Evolutionary conservation across 2,329 filamentous ascomycete species (phyloP), one percentile per base, ranked within the genome.

Genomic region (Exophiala calicioides): DNA sequence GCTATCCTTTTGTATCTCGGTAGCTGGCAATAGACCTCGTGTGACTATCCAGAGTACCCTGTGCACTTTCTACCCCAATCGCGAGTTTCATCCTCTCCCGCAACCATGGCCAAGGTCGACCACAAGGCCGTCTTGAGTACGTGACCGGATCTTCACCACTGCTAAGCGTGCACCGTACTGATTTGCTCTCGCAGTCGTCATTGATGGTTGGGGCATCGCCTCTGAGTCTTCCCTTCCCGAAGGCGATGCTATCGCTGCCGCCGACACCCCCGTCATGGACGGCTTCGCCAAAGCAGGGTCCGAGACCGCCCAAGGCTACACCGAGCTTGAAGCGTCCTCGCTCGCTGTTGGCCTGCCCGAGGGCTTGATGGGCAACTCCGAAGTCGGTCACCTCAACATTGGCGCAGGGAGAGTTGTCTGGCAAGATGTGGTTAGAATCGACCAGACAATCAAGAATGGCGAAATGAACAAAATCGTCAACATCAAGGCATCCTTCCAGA

Each of bases 311-410:
- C 84, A 91, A 62, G 90, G 90, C 53, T 98, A 85, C 74, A 89
- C 88, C 56, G 84, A 94, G 74, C 85, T 98, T 53, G 93, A 98
- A 62, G 93, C 93, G 48, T 97, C 93, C 2, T 97, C 93, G 32
- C 81, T 95, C 51, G 93, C 93, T 34, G 93, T 98, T 57, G 93
- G 93, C 58, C 81, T 98, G 42, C 93, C 93, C 15, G 90, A 98
- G 68, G 93, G 93, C 50, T 78, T 98, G 58, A 98, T 98, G 93
- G 93, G 93, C 58, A 98, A 98, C 78, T 95, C 88, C 61, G 93
- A 98, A 72, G 93, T 98, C 68, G 93, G 93, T 53, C 93, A 98
- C 72, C 73, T 98, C 75, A 98, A 98, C 79, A 97, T 98, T 68
- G 93, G 93, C 62, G 93, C 93, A 50, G 93, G 93, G 48, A 82